These are phyloP conservation scores for Termitomyces sp. DNA, from an alignment of 768 basidiomycete genomes.

Conservation along the genomic window DNA sequence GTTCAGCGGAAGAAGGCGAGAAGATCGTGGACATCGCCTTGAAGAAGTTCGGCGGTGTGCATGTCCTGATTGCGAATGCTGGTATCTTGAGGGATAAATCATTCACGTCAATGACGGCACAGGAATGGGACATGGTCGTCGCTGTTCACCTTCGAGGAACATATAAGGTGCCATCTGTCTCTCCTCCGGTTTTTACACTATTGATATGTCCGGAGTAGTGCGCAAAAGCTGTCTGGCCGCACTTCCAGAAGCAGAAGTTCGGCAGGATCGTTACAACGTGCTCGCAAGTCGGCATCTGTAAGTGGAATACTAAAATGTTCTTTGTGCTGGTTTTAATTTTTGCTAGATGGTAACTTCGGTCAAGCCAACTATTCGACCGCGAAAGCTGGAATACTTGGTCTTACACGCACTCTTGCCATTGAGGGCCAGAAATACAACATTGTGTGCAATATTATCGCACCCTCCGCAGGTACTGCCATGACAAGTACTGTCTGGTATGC, in stretches of 20 bases:
- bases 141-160: constrained; percentile 87
- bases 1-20: constrained; percentile 90
- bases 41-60: constrained; percentile 83
- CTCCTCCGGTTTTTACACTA: not conserved
- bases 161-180: constrained; percentile 61
- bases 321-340: not conserved
- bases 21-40: constrained; percentile 82
- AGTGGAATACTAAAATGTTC: constrained; percentile 23
- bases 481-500: constrained; percentile 73
- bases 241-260: constrained; percentile 95
- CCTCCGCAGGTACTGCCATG: constrained; percentile 89
- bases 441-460: constrained; percentile 81
- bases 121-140: constrained; percentile 93
- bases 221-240: constrained; percentile 91
- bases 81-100: constrained; percentile 93
- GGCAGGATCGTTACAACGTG: constrained; percentile 94
- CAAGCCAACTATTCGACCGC: constrained; percentile 95
- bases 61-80: constrained; percentile 88
- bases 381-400: constrained; percentile 85
- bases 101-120: constrained; percentile 81
- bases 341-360: constrained; percentile 86
- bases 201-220: constrained; percentile 42
- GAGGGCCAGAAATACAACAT: constrained; percentile 94
- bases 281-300: constrained; percentile 90
- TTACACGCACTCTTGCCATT: constrained; percentile 85